Base-by-base conservation (phyloP, 148 eudicot genomes). In the Rhododendron ovatum region DNA sequence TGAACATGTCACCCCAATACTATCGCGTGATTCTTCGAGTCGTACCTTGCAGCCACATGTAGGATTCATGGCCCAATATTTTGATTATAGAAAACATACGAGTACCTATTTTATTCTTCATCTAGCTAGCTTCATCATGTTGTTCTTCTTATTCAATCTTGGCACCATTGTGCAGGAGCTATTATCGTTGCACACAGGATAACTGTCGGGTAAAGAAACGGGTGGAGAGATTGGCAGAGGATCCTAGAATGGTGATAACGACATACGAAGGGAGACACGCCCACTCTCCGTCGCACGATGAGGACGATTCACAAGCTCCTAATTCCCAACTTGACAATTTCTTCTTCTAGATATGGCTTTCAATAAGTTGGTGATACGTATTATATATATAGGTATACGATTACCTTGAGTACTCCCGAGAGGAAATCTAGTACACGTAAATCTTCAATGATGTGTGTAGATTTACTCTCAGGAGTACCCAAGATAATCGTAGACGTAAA, bases 181-280 rank as follows among this genome's bases (percentile, higher is more conserved):
- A 95, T 41, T 95, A 95, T 82, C 88, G 98, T 2, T 95, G 98
- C 88, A 95, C 98, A 33, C 95, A 95, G 80, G 96, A 93, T 41
- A 94, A 90, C 11, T 95, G 98, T 79, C 86, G 98, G 3, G 98
- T 95, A 33, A 95, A 95, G 91, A 95, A 95, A 75, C 86, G 96
- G 53, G 98, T 95, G 51, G 98, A 95, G 82, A 87, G 98, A 89
- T 86, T 95, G 84, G 96, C 96, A 45, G 98, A 95, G 81, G 98
- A 95, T 88, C 95, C 96, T 12, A 92, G 98, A 84, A 95, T 95
- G 98, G 98, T 95, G 67, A 95, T 95, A 74, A 95, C 98, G 6
- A 92, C 98, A 1, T 95, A 95, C 47, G 98, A 95, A 89, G 98
- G 98, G 3, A 92, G 98, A 84, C 98, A 95, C 55, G 86, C 83